A percentile compares a stretch with the other conserved stretches of the same genome.
Evolutionary conservation across 306 rosid species (phyloP).

Genomic region (Pueraria montana): DNA sequence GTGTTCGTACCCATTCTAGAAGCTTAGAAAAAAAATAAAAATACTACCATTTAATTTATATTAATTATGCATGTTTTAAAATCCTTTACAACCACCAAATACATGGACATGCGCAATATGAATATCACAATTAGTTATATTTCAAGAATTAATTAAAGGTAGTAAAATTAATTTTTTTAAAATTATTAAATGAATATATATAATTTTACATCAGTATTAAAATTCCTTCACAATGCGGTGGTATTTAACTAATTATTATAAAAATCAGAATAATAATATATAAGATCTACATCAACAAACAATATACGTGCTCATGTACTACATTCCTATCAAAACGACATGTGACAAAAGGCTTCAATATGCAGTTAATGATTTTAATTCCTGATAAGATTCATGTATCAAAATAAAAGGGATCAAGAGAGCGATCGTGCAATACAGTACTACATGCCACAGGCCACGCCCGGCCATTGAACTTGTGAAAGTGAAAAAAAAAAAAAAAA

Average conservation of each 20-base stretch:
- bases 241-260: background rate
- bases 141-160: no score
- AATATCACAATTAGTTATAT: no score
- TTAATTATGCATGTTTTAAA: no score
- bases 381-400: conserved; percentile 12
- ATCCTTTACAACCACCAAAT: no score
- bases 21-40: background rate
- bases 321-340: background rate
- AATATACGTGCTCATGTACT: background rate
- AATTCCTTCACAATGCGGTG: background rate
- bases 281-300: background rate
- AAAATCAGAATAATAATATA: background rate
- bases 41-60: no score
- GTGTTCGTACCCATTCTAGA: background rate
- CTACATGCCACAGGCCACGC: background rate
- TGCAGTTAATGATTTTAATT: conserved; percentile 7
- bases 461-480: background rate
- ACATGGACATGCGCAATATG: no score
- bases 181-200: no score
- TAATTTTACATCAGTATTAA: no score
- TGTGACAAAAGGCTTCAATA: background rate
- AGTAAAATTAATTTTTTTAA: no score
- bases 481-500: background rate
- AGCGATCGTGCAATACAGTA: background rate
- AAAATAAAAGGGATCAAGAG: background rate